Evolutionary conservation across 108 stramenopile genomes (phyloP).

Genomic region (Cafeteria roenbergensis): DNA sequence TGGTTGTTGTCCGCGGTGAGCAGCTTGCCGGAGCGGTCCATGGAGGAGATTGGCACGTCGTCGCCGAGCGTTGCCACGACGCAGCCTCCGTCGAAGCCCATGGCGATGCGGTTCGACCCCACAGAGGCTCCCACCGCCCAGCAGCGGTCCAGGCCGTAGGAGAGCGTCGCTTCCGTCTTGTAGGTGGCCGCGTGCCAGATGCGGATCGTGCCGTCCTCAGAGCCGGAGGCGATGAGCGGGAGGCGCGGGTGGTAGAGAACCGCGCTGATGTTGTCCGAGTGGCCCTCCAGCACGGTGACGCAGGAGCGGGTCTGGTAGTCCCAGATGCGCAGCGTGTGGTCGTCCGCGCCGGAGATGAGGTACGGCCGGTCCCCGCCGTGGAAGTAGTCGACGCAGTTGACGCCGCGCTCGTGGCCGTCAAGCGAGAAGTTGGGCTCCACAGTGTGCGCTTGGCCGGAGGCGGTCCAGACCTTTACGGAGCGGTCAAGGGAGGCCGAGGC

Average conservation of each 20-base stretch:
- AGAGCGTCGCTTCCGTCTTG: slow-evolving; percentile 88
- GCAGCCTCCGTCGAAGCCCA: slow-evolving; percentile 97
- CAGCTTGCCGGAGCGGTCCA: slow-evolving; percentile 87
- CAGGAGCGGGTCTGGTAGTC: slow-evolving; percentile 58
- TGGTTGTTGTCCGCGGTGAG: slow-evolving; percentile 93
- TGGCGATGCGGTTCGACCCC: slow-evolving; percentile 84
- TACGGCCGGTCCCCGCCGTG: slow-evolving; percentile 97
- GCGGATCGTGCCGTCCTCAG: slow-evolving; percentile 93
- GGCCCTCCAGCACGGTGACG: slow-evolving; percentile 91
- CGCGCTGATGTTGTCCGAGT: slow-evolving; percentile 87
- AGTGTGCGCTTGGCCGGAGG: no score
- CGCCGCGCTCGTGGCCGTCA: slow-evolving; percentile 88
- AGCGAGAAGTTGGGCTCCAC: slow-evolving; percentile 83
- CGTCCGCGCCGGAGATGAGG: slow-evolving; percentile 89
- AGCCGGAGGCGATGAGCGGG: slow-evolving; percentile 84
- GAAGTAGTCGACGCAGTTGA: slow-evolving; percentile 97
- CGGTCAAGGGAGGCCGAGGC: slow-evolving; percentile 89
- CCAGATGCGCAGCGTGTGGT: slow-evolving; percentile 91
- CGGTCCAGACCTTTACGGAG: slow-evolving; percentile 89
- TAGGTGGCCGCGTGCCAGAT: slow-evolving; percentile 96
- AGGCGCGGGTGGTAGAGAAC: slow-evolving; percentile 96
- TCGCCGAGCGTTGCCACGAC: slow-evolving; percentile 89
- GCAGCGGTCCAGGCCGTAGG: slow-evolving; percentile 96
- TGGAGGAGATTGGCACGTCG: slow-evolving; percentile 90
- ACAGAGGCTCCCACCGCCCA: slow-evolving; percentile 85